Conservation (phyloP, 1,284 basidiomycete genomes). For the Sporisorium scitamineum region DNA sequence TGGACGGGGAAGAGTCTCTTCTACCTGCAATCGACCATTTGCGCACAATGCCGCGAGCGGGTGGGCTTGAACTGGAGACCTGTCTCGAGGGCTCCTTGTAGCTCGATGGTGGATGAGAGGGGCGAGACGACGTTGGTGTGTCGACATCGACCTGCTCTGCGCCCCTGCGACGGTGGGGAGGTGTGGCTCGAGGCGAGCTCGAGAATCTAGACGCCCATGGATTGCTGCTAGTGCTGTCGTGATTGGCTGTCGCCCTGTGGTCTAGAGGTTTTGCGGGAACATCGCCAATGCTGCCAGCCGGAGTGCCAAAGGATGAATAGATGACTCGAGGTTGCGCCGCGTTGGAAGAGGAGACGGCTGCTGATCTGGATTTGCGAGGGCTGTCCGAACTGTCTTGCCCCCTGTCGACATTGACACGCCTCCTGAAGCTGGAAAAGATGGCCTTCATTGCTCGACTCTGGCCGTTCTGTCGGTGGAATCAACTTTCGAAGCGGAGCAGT, state of each 20-base stretch:
- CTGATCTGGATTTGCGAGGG: constrained; percentile 1
- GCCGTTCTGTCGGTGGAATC: background rate
- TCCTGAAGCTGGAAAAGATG: constrained; percentile 34
- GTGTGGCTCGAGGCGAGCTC: constrained; percentile 4
- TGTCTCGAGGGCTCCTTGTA: constrained; percentile 11
- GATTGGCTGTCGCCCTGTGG: background rate
- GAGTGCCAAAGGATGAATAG: constrained; percentile 14
- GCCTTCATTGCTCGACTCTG: constrained; percentile 20
- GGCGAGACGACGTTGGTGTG: background rate
- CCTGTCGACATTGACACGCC: constrained; percentile 19
- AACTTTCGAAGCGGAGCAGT: background rate
- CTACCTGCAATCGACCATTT: constrained; percentile 20
- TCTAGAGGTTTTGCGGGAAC: constrained; percentile 6
- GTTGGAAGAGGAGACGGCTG: background rate
- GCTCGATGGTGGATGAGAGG: constrained; percentile 29
- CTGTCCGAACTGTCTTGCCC: constrained; percentile 2
- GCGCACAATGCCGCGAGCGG: constrained; percentile 11
- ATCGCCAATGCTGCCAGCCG: constrained; percentile 24
- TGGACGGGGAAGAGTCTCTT: constrained; percentile 3
- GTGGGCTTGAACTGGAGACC: background rate
- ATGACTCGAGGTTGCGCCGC: background rate
- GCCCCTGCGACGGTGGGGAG: background rate
- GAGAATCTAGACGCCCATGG: constrained; percentile 19
- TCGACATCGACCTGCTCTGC: background rate
- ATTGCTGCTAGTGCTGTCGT: background rate